phyloP scores from a whole-genome alignment of 2,329 filamentous ascomycete species.

The Lecanoromycetidae sp. region DNA sequence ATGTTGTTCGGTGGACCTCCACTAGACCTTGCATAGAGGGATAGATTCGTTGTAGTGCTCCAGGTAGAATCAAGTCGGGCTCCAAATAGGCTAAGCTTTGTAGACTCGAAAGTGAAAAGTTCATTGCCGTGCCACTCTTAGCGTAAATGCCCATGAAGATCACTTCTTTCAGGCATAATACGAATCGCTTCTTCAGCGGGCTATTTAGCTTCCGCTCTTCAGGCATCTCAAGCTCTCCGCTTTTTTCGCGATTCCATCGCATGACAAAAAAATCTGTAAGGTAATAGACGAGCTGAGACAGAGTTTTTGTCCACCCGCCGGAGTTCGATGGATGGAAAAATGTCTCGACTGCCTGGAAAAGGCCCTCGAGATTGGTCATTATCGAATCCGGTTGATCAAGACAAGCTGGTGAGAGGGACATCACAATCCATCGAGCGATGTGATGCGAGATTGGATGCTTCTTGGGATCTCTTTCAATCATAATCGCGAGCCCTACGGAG shows the following conservation, averaged over 20 bases:
- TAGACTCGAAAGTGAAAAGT: conserved; percentile 79
- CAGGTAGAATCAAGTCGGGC: conserved; percentile 80
- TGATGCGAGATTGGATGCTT: conserved; percentile 88
- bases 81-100: conserved; percentile 85
- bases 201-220: conserved; percentile 65
- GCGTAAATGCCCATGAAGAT: conserved; percentile 98
- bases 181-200: conserved; percentile 77
- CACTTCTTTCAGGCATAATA: conserved; percentile 77
- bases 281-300: conserved; percentile 85
- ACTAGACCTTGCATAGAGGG: conserved; percentile 93
- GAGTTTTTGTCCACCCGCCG: conserved; percentile 76
- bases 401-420: conserved; percentile 79
- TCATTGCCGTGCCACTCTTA: conserved; percentile 84
- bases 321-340: conserved; percentile 98
- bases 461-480: conserved; percentile 82
- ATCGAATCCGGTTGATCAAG: conserved; percentile 67
- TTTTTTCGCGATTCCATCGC: conserved; percentile 91
- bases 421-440: conserved; percentile 83
- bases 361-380: conserved; percentile 70
- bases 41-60: conserved; percentile 89
- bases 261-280: conserved; percentile 93
- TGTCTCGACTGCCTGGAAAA: conserved; percentile 91
- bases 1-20: conserved; percentile 91
- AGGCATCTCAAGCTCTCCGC: conserved; percentile 79
- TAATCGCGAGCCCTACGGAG: conserved; percentile 67